Conservation (phyloP, 2,329 filamentous ascomycete genomes). For the Colletotrichum sp. region DNA sequence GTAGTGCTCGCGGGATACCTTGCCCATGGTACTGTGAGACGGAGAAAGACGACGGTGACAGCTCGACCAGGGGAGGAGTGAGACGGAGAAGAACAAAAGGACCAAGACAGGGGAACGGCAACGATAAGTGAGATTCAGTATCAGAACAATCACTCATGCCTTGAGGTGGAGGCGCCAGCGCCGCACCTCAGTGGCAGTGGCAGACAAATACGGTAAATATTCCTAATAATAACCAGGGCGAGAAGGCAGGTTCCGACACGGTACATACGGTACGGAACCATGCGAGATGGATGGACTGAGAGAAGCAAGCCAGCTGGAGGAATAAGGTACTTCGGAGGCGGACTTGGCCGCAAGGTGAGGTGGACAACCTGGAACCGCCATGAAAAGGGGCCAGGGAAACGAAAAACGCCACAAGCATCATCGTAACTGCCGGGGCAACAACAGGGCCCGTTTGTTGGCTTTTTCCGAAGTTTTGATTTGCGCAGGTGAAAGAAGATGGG, state of each 20-base stretch:
- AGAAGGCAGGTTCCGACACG: neutral
- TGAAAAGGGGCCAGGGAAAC: neutral
- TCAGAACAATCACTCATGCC: neutral
- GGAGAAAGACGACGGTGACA: neutral
- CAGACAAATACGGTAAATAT: neutral
- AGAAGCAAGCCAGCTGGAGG: neutral
- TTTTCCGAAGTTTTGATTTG: neutral
- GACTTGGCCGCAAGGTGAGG: too few species aligned
- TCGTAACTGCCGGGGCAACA: neutral
- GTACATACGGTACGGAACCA: neutral
- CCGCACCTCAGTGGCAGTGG: neutral
- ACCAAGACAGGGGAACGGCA: neutral
- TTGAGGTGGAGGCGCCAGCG: neutral
- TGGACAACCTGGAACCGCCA: neutral
- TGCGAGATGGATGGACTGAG: neutral
- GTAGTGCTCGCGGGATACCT: neutral
- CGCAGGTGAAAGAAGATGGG: neutral
- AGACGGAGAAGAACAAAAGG: neutral
- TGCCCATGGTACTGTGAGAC: neutral
- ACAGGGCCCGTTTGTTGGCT: neutral
- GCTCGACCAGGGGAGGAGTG: neutral
- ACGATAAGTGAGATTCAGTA: neutral
- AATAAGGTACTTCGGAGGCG: neutral
- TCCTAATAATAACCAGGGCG: neutral
- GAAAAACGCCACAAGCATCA: neutral